These are phyloP conservation scores for Colletotrichum sublineola DNA, from an alignment of 2,329 filamentous ascomycete genomes.

Conservation along the genomic window DNA sequence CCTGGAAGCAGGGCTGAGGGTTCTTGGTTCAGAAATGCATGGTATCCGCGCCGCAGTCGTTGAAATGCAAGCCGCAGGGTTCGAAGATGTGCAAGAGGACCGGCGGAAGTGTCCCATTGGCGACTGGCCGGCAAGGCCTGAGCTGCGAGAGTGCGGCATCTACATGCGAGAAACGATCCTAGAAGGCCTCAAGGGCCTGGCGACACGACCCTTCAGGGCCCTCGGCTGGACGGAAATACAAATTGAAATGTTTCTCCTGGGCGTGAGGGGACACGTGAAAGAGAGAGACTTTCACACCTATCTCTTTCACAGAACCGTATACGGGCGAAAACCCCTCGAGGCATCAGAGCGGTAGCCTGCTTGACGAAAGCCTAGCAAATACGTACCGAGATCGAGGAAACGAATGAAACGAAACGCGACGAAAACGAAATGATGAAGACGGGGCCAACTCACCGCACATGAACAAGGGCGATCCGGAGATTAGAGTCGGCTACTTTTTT, in stretches of 20 bases:
- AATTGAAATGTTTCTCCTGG: constrained; percentile 59
- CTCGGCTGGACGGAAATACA: constrained; percentile 57
- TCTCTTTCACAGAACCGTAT: constrained; percentile 56
- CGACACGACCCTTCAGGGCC: constrained; percentile 55
- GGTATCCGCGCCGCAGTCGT: constrained; percentile 53
- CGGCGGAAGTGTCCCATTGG: constrained; percentile 63
- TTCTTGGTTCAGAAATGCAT: constrained; percentile 58
- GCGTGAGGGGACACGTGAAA: constrained; percentile 56
- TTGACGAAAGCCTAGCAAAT: background rate
- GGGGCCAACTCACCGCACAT: background rate
- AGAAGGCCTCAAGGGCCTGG: constrained; percentile 56
- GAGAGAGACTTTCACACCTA: constrained; percentile 55
- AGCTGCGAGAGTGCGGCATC: constrained; percentile 55
- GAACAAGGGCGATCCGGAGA: background rate
- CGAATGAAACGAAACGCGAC: constrained; percentile 5
- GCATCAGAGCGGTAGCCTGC: background rate
- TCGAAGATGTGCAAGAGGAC: constrained; percentile 56
- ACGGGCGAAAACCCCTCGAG: constrained; percentile 54
- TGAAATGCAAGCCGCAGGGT: constrained; percentile 58
- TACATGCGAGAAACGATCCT: constrained; percentile 59
- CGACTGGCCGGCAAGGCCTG: constrained; percentile 59
- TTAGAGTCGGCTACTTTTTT: background rate
- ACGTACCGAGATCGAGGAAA: background rate
- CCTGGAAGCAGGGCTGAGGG: constrained; percentile 56
- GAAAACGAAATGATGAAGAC: background rate